A percentile compares a stretch with the other conserved stretches of the same genome.
phyloP scores from a whole-genome alignment of 495 filamentous ascomycete genomes.

The Penicillium nucicola region DNA sequence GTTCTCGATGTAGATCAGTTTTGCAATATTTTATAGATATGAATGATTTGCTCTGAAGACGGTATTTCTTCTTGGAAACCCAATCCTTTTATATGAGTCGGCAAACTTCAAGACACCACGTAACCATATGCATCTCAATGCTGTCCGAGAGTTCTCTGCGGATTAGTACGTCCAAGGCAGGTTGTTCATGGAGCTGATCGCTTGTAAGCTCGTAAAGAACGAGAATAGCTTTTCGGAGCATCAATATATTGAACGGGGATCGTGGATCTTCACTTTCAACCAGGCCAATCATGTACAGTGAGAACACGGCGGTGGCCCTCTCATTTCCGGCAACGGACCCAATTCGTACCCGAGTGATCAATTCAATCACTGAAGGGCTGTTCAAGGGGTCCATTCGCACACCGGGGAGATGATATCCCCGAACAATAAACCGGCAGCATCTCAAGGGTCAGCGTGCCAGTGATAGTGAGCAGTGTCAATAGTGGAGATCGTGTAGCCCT shows the following conservation, averaged over 20 bases:
- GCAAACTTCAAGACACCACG: neutral
- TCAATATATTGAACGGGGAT: slow-evolving; percentile 5
- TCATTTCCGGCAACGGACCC: neutral
- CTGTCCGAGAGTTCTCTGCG: neutral
- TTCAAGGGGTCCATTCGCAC: neutral
- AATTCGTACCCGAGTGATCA: neutral
- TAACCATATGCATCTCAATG: slow-evolving; percentile 1
- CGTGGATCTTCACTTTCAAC: slow-evolving; percentile 1
- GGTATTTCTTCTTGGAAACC: neutral
- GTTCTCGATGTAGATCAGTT: neutral
- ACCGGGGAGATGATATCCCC: slow-evolving; percentile 7
- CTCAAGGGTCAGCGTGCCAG: neutral
- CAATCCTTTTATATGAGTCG: neutral
- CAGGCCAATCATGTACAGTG: slow-evolving; percentile 4
- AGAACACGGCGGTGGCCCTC: neutral
- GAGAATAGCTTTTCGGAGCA: slow-evolving; percentile 2
- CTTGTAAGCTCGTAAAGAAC: slow-evolving; percentile 1
- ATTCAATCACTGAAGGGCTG: neutral
- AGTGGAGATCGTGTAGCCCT: neutral
- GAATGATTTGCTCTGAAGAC: neutral
- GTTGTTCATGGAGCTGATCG: neutral
- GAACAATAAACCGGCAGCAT: neutral
- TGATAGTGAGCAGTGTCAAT: slow-evolving; percentile 2
- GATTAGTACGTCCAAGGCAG: neutral
- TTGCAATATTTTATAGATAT: neutral